phyloP scores from a whole-genome alignment of 1,139 yeast species.

The Torulaspora globosa region DNA sequence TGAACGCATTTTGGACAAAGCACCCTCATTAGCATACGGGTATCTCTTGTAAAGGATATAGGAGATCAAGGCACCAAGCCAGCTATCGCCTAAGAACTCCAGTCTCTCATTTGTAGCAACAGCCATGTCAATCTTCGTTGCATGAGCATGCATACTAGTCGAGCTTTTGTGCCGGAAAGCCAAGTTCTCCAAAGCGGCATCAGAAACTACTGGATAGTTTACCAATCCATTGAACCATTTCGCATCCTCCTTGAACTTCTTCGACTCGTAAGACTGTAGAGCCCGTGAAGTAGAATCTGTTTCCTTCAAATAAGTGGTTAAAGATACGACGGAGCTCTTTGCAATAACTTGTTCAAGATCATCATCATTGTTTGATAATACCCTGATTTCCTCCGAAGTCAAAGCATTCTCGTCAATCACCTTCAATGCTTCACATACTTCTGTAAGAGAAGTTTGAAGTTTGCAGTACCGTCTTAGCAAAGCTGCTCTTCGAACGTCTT shows the following conservation, averaged over 20 bases:
- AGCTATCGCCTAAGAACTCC: slow-evolving; percentile 86
- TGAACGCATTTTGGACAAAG: slow-evolving; percentile 61
- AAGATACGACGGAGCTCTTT: slow-evolving; percentile 15
- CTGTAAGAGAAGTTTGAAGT: slow-evolving; percentile 19
- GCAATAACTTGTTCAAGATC: slow-evolving; percentile 16
- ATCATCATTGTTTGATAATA: slow-evolving; percentile 3
- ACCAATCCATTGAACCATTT: slow-evolving; percentile 17
- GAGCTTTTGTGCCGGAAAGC: slow-evolving; percentile 23
- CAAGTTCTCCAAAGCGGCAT: slow-evolving; percentile 18
- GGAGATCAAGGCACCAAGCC: slow-evolving; percentile 65
- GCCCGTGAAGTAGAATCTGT: slow-evolving; percentile 8
- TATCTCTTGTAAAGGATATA: slow-evolving; percentile 55
- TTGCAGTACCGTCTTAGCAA: slow-evolving; percentile 18
- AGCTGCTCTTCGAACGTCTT: slow-evolving; percentile 1
- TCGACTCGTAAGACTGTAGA: slow-evolving; percentile 8
- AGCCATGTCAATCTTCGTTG: slow-evolving; percentile 17
- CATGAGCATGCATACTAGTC: slow-evolving; percentile 15
- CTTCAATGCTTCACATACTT: slow-evolving; percentile 16
- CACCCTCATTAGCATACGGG: slow-evolving; percentile 73
- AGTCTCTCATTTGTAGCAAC: slow-evolving; percentile 60
- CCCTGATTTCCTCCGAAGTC: slow-evolving; percentile 9
- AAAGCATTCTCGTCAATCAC: slow-evolving; percentile 15
- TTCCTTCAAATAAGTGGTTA: slow-evolving; percentile 13
- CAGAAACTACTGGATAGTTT: slow-evolving; percentile 14
- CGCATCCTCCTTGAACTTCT: slow-evolving; percentile 12